A percentile compares a stretch with the other conserved stretches of the same genome.
phyloP scores from a whole-genome alignment of 441 rosid species.

The Theobroma grandiflorum region DNA sequence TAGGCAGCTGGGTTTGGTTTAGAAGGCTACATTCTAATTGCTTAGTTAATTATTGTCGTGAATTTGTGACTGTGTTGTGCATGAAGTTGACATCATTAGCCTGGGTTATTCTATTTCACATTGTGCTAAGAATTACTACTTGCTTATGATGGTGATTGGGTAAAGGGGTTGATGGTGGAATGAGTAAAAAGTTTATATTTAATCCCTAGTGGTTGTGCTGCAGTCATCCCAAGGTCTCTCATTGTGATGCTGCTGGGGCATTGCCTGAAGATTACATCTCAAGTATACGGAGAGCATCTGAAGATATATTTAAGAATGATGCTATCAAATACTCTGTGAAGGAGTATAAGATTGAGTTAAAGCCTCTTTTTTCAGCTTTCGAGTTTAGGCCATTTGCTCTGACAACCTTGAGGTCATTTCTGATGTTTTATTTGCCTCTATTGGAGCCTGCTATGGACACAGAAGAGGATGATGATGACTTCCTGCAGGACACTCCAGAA shows the following conservation, averaged over 20 bases:
- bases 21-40: neutral
- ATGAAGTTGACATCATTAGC: neutral
- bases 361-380: conserved; percentile 87
- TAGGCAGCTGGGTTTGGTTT: neutral
- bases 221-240: conserved; percentile 73
- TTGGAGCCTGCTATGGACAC: conserved; percentile 66
- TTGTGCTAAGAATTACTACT: neutral
- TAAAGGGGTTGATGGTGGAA: neutral
- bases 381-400: conserved; percentile 77
- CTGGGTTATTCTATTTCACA: neutral
- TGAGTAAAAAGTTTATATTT: conserved; percentile 15
- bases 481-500: conserved; percentile 59
- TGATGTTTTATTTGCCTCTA: conserved; percentile 85
- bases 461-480: conserved; percentile 80
- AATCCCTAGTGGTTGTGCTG: conserved; percentile 31
- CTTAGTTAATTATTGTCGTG: neutral
- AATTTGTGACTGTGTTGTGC: neutral
- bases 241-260: conserved; percentile 86
- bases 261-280: conserved; percentile 63
- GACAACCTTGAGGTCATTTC: conserved; percentile 85
- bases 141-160: neutral
- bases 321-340: conserved; percentile 59
- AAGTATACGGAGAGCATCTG: conserved; percentile 50
- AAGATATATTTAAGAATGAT: conserved; percentile 48
- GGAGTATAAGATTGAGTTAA: conserved; percentile 73